Percentiles rank a stretch among this genome's conserved stretches.
phyloP scores from a whole-genome alignment of 1,284 basidiomycete genomes.

The Phellinidium pouzarii region DNA sequence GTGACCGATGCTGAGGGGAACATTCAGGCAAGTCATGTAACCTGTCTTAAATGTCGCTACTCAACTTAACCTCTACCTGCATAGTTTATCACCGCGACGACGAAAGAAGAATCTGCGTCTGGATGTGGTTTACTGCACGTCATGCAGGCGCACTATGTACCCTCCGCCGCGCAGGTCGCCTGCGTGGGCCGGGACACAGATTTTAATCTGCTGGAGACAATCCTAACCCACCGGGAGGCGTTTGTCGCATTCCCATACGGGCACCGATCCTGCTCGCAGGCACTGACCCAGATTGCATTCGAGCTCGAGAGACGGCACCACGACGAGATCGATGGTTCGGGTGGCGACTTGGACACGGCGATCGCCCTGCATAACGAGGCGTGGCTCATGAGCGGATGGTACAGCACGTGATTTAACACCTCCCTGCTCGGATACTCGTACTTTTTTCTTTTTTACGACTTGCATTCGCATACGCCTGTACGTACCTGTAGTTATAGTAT shows the following conservation, averaged over 20 bases:
- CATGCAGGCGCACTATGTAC: constrained; percentile 9
- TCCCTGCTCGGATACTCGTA: background rate
- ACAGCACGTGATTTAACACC: constrained; percentile 8
- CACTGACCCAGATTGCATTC: constrained; percentile 17
- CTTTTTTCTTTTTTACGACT: background rate
- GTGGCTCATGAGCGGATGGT: constrained; percentile 20
- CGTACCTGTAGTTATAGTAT: background rate
- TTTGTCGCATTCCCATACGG: constrained; percentile 17
- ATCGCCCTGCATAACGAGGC: constrained; percentile 19
- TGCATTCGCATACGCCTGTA: background rate
- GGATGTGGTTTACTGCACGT: constrained; percentile 15
- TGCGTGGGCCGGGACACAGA: constrained; percentile 10
- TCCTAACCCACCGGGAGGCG: constrained; percentile 17
- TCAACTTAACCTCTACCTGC: background rate
- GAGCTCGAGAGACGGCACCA: constrained; percentile 11
- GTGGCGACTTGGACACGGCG: constrained; percentile 17
- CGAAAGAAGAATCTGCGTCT: background rate
- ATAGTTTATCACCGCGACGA: constrained; percentile 10
- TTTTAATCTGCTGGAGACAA: constrained; percentile 18
- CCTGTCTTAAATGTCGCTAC: background rate
- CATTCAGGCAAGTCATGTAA: constrained; percentile 12
- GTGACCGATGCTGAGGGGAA: constrained; percentile 15
- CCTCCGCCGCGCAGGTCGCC: background rate
- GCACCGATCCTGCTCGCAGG: constrained; percentile 12
- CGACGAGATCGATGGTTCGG: background rate